Conservation (phyloP, 2,329 filamentous ascomycete genomes). For the Claviceps fusiformis region DNA sequence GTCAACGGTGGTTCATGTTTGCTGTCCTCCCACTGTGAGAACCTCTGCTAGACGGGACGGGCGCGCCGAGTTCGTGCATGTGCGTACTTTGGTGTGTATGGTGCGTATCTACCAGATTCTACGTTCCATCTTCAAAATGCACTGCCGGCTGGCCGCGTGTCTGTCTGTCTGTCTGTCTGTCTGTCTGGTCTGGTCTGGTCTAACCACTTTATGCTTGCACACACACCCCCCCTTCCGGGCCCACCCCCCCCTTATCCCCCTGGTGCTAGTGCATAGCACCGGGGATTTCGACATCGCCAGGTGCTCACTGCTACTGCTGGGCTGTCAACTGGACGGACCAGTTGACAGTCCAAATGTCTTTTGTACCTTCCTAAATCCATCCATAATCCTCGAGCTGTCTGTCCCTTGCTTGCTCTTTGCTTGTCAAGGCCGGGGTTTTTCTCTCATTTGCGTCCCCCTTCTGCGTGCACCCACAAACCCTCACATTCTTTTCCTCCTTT, state of each 20-base stretch:
- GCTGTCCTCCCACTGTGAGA: too few species aligned
- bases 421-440: neutral
- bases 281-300: neutral
- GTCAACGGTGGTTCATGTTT: too few species aligned
- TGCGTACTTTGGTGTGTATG: too few species aligned
- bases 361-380: neutral
- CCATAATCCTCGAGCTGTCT: neutral
- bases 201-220: neutral
- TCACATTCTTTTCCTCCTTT: neutral
- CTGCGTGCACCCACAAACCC: neutral
- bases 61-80: neutral
- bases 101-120: too few species aligned
- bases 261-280: neutral
- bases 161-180: too few species aligned
- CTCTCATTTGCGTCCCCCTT: neutral
- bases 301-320: neutral
- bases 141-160: too few species aligned
- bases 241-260: neutral
- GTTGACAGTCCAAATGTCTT: too few species aligned
- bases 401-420: neutral
- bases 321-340: neutral
- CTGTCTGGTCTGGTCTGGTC: neutral
- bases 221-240: neutral
- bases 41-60: neutral
- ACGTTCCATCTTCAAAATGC: too few species aligned